Evolutionary conservation across 306 rosid species (phyloP), one percentile per base, ranked within the genome.

Genomic region (Citrullus amarus): DNA sequence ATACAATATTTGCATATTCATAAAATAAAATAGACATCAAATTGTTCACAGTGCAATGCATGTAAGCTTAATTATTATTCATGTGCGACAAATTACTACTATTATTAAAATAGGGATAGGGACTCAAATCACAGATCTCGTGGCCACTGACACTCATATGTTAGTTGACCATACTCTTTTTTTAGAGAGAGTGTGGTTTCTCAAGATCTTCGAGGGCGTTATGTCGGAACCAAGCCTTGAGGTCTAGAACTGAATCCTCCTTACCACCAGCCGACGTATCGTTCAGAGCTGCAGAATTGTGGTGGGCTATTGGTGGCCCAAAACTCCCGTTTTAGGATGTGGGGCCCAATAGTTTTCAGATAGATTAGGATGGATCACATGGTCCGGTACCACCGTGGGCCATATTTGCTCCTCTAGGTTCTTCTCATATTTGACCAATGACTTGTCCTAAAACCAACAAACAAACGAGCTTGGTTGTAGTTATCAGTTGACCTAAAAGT

Each of bases 391-490:
- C 32, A 68, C 15, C 0, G 75, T 68, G 3, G 75, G 75, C 54
- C 54, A 41, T 9, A 68, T 20, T 68, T 43, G 18, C n/a, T 68
- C 75, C 11, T 68, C 75, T 68, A 3, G 18, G 32, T 68, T 68
- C 75, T 68, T 68, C 54, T 68, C 75, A 22, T 68, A 68, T 12
- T 10, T 68, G 75, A 25, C 75, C 34, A 68, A 11, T 68, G 75
- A 41, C 18, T 14, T 43, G 54, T 6, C 54, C 75, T 68, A 9
- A 16, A 36, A 4, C 2, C 51, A 11, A 46, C 1, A 5, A 1
- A 63, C 38, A 0, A 63, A 25, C 28, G 28, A 25, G 28, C 1
- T 25, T 25, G 28, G 28, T 25, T 0, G 28, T 25, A 25, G 28
- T 25, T 25, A 25, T 25, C 28, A 1, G 0, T 25, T 25, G 28